Evolutionary conservation across 2,329 filamentous ascomycete genomes (phyloP), one percentile per base, ranked within the genome.

Genomic region (Daldinia sp.): DNA sequence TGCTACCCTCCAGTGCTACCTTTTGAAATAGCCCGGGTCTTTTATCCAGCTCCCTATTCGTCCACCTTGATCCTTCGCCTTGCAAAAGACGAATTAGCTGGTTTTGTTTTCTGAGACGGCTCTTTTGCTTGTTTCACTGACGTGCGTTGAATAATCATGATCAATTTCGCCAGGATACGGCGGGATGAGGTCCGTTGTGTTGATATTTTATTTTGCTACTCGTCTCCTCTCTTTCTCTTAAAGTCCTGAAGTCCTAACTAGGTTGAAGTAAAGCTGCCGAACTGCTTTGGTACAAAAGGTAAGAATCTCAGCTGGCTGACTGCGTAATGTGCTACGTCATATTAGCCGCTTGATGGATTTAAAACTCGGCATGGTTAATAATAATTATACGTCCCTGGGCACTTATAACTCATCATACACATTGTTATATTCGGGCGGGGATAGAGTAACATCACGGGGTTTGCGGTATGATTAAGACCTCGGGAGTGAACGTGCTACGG

Each of bases 1-100:
- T 58, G n/a, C 35, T 59, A 64, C 58, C 58, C 49, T 50, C 61
- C 53, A 10, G 8, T 61, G 57, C 48, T 45, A 54, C 52, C 8
- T 7, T 58, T 34, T 27, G n/a, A 50, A n/a, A 37, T 53, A 10
- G 30, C 35, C 41, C 51, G 10, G 35, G 39, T 29, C 23, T n/a
- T 17, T 30, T 19, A 21, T 13, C 8, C 23, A 9, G 19, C 6
- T 37, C 15, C 17, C 17, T 35, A 64, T 57, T 54, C 35, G 43
- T 8, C 56, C 27, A 58, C 23, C 50, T 61, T 35, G 35, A 55
- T 54, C 47, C 54, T 55, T 51, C 39, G 25, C 48, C 23, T 15
- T 41, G 8, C 43, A n/a, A 50, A 19, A 34, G 19, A 23, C 19
- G 19, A 35, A 50, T 32, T 2, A 8, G 23, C 30, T 34, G 17